Percentiles rank a stretch among this genome's conserved stretches.
Conservation (phyloP, 257 asterid genomes). For the Fraxinus excelsior region DNA sequence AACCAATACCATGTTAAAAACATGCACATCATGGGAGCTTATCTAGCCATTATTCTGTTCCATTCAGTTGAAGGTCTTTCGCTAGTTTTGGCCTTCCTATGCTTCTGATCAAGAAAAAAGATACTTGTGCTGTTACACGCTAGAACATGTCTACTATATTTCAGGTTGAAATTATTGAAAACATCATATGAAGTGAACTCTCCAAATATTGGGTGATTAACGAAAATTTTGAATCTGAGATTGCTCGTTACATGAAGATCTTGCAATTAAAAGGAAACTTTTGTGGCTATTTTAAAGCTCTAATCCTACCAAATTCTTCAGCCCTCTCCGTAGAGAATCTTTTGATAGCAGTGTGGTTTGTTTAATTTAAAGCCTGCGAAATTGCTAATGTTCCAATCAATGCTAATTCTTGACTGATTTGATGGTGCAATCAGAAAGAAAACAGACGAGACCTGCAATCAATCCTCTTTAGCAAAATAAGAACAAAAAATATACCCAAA, state of each 20-base stretch:
- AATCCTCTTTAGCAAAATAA: slow-evolving; percentile 7
- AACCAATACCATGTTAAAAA: neutral
- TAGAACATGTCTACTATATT: neutral
- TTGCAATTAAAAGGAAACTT: neutral
- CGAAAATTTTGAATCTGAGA: neutral
- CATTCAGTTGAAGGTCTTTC: neutral
- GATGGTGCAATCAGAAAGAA: slow-evolving; percentile 1
- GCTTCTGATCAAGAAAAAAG: neutral
- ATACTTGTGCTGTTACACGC: neutral
- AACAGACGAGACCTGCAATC: neutral
- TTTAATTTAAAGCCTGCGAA: neutral
- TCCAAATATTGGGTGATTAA: neutral
- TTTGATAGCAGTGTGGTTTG: neutral
- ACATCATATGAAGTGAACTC: neutral
- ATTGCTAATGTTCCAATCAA: no score
- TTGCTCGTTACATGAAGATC: neutral
- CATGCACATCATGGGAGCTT: neutral
- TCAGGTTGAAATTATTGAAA: neutral
- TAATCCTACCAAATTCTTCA: neutral
- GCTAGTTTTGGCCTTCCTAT: neutral
- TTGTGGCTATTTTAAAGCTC: neutral
- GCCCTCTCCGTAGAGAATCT: neutral
- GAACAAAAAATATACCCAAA: slow-evolving; percentile 3
- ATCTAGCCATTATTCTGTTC: neutral
- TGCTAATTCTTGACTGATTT: neutral